Evolutionary conservation across 768 basidiomycete species (phyloP).

Genomic region (Trametes maxima): DNA sequence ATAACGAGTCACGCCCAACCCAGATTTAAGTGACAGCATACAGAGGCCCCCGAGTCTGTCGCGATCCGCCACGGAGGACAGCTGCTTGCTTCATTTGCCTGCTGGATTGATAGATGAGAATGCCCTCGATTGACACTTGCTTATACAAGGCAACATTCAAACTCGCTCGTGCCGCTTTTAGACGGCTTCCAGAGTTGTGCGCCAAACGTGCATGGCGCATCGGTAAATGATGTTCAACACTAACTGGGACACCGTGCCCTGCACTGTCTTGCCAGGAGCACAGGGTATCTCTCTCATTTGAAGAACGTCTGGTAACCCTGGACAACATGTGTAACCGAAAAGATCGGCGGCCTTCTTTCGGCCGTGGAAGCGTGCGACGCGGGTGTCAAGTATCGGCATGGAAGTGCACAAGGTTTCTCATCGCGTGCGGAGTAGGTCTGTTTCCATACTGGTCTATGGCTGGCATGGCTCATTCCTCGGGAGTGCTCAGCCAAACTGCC

Average conservation of each 20-base stretch:
- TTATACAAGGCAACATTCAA: neutral
- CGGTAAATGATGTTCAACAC: neutral
- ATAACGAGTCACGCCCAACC: too few relatives aligned
- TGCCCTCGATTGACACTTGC: neutral
- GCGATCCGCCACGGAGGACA: neutral
- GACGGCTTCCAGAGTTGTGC: neutral
- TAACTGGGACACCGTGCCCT: neutral
- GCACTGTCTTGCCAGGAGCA: too few relatives aligned
- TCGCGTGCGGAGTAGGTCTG: neutral
- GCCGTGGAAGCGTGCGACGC: neutral
- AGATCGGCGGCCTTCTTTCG: neutral
- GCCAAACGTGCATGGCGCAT: neutral
- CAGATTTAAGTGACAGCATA: too few relatives aligned
- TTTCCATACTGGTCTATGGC: neutral
- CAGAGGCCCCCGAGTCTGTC: too few relatives aligned
- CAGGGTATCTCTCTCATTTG: too few relatives aligned
- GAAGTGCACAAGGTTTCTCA: conserved; percentile 1
- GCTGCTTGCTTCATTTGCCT: neutral
- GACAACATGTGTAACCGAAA: neutral
- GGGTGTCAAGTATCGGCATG: conserved; percentile 10
- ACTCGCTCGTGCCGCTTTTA: too few relatives aligned
- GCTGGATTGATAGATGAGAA: neutral
- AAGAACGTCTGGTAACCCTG: too few relatives aligned
- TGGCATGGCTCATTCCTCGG: neutral
- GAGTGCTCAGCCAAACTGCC: too few relatives aligned